Evolutionary conservation across 345 rosid species (phyloP).

Genomic region (Heritiera fomes): DNA sequence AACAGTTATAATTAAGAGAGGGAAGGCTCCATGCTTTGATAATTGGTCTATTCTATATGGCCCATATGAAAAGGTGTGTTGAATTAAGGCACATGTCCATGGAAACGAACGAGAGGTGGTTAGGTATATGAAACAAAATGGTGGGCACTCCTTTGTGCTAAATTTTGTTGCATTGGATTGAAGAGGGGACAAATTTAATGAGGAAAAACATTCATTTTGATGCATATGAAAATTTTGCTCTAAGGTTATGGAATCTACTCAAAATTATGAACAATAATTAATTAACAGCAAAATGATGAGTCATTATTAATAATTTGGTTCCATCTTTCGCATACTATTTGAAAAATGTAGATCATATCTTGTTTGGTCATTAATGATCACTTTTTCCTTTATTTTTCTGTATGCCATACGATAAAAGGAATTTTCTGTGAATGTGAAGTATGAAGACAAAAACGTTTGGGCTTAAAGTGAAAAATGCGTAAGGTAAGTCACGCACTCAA

Average conservation of each 20-base stretch:
- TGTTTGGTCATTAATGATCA: too few relatives aligned
- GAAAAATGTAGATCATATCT: background rate
- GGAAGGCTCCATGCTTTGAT: background rate
- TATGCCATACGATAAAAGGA: too few relatives aligned
- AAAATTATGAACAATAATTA: background rate
- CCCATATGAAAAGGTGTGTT: background rate
- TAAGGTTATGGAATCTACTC: background rate
- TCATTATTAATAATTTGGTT: background rate
- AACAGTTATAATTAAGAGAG: background rate
- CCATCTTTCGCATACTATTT: background rate
- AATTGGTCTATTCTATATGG: background rate
- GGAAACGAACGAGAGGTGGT: slow-evolving; percentile 1
- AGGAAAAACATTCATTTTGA: background rate
- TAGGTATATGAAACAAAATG: slow-evolving; percentile 1
- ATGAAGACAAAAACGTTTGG: too few relatives aligned
- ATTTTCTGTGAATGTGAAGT: too few relatives aligned
- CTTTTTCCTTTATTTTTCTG: too few relatives aligned
- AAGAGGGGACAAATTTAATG: background rate
- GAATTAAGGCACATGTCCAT: slow-evolving; percentile 16
- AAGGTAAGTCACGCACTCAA: too few relatives aligned
- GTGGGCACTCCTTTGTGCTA: background rate
- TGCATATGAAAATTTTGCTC: background rate
- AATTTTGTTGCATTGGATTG: background rate
- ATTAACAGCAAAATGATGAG: background rate
- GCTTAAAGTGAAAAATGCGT: too few relatives aligned